phyloP scores from a whole-genome alignment of 2,329 filamentous ascomycete genomes.

The Myriosclerotinia scirpicola region DNA sequence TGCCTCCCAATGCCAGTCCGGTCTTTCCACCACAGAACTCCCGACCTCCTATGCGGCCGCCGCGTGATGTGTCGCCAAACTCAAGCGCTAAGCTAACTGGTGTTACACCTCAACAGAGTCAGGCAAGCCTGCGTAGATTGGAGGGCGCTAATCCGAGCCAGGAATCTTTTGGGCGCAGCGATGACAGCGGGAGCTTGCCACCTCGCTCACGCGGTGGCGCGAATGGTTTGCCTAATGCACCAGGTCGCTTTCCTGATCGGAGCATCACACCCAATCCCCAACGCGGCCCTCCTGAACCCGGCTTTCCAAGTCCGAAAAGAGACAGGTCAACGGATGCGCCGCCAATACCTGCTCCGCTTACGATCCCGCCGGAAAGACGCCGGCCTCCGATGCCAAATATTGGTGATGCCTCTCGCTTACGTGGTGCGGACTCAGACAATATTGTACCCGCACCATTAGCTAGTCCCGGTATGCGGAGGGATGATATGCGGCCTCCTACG shows the following conservation, averaged over 20 bases:
- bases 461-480: constrained; percentile 41
- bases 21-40: constrained; percentile 34
- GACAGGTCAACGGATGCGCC: constrained; percentile 34
- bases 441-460: constrained; percentile 42
- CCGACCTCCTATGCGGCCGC: constrained; percentile 33
- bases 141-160: constrained; percentile 39
- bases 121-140: constrained; percentile 34
- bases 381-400: constrained; percentile 40
- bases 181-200: constrained; percentile 36
- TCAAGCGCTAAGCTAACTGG: constrained; percentile 34
- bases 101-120: constrained; percentile 29
- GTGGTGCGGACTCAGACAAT: constrained; percentile 35
- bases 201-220: constrained; percentile 38
- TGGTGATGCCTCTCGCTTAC: constrained; percentile 38
- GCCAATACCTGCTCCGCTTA: constrained; percentile 37
- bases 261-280: constrained; percentile 36
- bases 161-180: constrained; percentile 39
- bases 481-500: constrained; percentile 40
- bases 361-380: constrained; percentile 39
- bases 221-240: constrained; percentile 35
- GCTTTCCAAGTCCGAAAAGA: constrained; percentile 28
- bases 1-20: constrained; percentile 24
- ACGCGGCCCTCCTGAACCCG: constrained; percentile 37
- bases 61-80: constrained; percentile 37
- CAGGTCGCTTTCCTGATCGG: constrained; percentile 39